These are phyloP conservation scores for Alternaria gaisen DNA, from an alignment of 2,329 filamentous ascomycete species.

Conservation along the genomic window DNA sequence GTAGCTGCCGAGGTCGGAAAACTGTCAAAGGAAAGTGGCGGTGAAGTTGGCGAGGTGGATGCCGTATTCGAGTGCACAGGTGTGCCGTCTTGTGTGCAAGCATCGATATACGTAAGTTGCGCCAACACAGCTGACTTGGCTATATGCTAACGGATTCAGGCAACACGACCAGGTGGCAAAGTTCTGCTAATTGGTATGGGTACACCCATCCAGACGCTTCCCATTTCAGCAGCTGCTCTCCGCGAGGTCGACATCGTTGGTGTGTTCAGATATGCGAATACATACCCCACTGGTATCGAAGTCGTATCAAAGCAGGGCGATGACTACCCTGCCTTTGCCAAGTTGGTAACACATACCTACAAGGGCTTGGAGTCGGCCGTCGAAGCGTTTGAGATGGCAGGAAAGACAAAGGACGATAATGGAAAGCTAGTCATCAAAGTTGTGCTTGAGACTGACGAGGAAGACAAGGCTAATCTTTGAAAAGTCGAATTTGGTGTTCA, in stretches of 20 bases:
- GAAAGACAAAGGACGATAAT: conserved; percentile 71
- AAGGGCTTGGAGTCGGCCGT: conserved; percentile 69
- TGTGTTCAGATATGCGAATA: conserved; percentile 80
- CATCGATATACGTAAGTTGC: conserved; percentile 69
- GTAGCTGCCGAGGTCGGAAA: conserved; percentile 55
- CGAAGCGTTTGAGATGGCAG: conserved; percentile 74
- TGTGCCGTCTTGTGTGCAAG: conserved; percentile 77
- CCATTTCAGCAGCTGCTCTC: conserved; percentile 74
- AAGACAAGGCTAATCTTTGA: conserved; percentile 31
- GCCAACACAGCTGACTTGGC: background rate
- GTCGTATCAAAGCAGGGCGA: conserved; percentile 59
- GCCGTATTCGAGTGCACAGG: conserved; percentile 80
- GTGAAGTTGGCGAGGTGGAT: conserved; percentile 66
- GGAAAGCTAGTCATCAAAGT: conserved; percentile 78
- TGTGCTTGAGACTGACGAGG: conserved; percentile 60
- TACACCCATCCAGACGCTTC: conserved; percentile 76
- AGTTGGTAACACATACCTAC: conserved; percentile 78
- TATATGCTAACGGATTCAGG: conserved; percentile 36
- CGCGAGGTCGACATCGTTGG: conserved; percentile 82
- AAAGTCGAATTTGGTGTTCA: background rate
- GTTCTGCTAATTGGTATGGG: conserved; percentile 84
- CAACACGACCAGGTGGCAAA: conserved; percentile 73
- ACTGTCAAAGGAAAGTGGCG: conserved; percentile 43
- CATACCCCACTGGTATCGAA: conserved; percentile 75
- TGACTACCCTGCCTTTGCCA: conserved; percentile 69